Evolutionary conservation across 202 grass and related monocot genomes (phyloP), one percentile per base, ranked within the genome.

Genomic region (Dendrocalamus latiflorus): DNA sequence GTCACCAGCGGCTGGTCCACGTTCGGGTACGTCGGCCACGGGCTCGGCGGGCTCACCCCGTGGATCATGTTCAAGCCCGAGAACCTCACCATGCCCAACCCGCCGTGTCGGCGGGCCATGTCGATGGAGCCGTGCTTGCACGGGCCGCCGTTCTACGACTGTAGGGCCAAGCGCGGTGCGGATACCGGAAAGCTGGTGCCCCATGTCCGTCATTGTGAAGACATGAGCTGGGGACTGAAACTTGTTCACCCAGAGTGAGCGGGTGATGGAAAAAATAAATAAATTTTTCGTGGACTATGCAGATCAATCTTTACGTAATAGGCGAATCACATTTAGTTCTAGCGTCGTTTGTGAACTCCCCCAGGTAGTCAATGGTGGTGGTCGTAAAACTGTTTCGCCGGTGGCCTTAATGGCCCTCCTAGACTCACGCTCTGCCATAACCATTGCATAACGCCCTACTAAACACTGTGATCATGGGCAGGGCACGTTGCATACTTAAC

Each of bases 121-220:
- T 90, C 83, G 1, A 90, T 86, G 88, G 88, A 90, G 42, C 88
- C 88, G 4, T 90, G 88, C 79, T 68, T 90, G 78, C 83, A 90
- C 68, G 83, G 67, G 14, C 88, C 83, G 74, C 83, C 88, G 0
- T 74, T 79, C 66, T 90, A 90, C 39, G 88, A 86, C 50, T 90
- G 88, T 10, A 47, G 66, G 78, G 49, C 59, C 0, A 68, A 65
- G 79, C 73, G 62, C 20, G 88, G 73, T 0, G 83, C 78, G 0
- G 83, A 90, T 12, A 83, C 88, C 1, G 78, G 83, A 0, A 83
- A 90, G 59, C 33, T 90, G 34, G 88, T 90, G 30, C 88, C 88
- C 0, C 88, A 90, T 68, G 88, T 90, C 50, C 79, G n/a, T 4
- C 83, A 90, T 2, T 90, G 88, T 9, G 88, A 90, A 2, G 88